phyloP scores from a whole-genome alignment of 1,284 basidiomycete species.

The Boletus sp. region DNA sequence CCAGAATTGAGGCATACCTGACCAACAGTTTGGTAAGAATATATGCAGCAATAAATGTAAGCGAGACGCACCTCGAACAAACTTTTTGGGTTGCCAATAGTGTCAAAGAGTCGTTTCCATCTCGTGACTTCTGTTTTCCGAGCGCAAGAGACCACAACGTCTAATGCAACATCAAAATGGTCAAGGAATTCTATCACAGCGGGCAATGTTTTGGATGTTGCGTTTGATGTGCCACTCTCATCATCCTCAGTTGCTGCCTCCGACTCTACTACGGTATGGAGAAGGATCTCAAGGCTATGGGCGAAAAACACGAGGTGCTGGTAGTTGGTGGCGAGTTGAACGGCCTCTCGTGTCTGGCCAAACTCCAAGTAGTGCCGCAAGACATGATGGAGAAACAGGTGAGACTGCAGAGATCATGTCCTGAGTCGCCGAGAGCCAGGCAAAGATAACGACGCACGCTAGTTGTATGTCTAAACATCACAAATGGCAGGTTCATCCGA shows the following conservation, averaged over 20 bases:
- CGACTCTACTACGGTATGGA: slow-evolving; percentile 93
- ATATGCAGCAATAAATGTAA: neutral
- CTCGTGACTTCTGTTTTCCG: slow-evolving; percentile 93
- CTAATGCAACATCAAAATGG: slow-evolving; percentile 85
- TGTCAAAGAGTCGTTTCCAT: slow-evolving; percentile 86
- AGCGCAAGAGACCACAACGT: slow-evolving; percentile 95
- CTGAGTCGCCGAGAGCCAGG: slow-evolving; percentile 1
- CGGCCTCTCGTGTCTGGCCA: slow-evolving; percentile 72
- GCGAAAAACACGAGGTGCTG: slow-evolving; percentile 88
- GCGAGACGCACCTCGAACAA: slow-evolving; percentile 75
- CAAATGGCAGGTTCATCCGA: slow-evolving; percentile 79
- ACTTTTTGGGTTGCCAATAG: slow-evolving; percentile 85
- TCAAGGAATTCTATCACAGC: slow-evolving; percentile 88
- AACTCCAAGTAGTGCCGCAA: slow-evolving; percentile 80
- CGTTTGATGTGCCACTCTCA: slow-evolving; percentile 29
- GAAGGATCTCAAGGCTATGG: slow-evolving; percentile 90
- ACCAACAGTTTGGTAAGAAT: slow-evolving; percentile 1
- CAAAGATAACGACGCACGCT: slow-evolving; percentile 52
- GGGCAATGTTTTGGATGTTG: slow-evolving; percentile 44
- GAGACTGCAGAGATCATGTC: slow-evolving; percentile 56
- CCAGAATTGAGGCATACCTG: slow-evolving; percentile 76
- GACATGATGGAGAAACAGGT: slow-evolving; percentile 92
- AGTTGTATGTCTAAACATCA: slow-evolving; percentile 88
- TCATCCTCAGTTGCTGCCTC: slow-evolving; percentile 48
- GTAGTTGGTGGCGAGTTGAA: slow-evolving; percentile 85